Conservation (phyloP, 1,284 basidiomycete species). For the Xanthoconium separans region DNA sequence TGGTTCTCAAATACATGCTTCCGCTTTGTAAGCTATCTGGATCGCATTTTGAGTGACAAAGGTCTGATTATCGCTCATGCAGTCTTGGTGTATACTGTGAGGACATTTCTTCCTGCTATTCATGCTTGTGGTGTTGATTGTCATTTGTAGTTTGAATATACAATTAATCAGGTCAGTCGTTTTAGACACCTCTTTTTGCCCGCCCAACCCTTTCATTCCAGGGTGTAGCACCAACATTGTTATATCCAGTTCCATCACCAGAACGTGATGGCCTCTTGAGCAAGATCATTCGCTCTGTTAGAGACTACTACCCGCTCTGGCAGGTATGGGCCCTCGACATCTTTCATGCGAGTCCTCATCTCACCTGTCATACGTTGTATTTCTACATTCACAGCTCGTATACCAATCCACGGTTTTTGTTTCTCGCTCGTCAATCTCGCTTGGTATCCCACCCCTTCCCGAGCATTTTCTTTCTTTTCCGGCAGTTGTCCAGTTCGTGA, state of each 20-base stretch:
- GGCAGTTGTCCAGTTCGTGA: conserved; percentile 64
- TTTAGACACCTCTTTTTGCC: background rate
- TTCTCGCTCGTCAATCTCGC: conserved; percentile 88
- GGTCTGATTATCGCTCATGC: conserved; percentile 4
- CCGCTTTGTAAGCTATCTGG: conserved; percentile 62
- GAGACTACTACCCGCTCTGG: conserved; percentile 96
- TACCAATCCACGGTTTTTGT: conserved; percentile 95
- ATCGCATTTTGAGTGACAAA: background rate
- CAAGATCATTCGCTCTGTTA: conserved; percentile 78
- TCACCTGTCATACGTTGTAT: conserved; percentile 18
- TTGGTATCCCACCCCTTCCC: conserved; percentile 86
- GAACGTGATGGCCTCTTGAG: conserved; percentile 61
- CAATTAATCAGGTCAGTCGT: conserved; percentile 77
- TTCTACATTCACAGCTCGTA: conserved; percentile 49
- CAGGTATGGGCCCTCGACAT: conserved; percentile 53
- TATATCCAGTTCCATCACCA: conserved; percentile 81
- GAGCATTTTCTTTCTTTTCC: conserved; percentile 69
- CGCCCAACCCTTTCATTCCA: conserved; percentile 29
- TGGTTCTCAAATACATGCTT: conserved; percentile 77
- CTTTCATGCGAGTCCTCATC: conserved; percentile 2
- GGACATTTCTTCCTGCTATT: conserved; percentile 28
- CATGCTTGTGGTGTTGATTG: conserved; percentile 1
- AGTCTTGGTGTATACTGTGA: conserved; percentile 79
- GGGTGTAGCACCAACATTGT: conserved; percentile 87
- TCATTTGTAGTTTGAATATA: conserved; percentile 77